Base-by-base conservation (phyloP, 129 eudicot genomes). In the Scalesia atractyloides region DNA sequence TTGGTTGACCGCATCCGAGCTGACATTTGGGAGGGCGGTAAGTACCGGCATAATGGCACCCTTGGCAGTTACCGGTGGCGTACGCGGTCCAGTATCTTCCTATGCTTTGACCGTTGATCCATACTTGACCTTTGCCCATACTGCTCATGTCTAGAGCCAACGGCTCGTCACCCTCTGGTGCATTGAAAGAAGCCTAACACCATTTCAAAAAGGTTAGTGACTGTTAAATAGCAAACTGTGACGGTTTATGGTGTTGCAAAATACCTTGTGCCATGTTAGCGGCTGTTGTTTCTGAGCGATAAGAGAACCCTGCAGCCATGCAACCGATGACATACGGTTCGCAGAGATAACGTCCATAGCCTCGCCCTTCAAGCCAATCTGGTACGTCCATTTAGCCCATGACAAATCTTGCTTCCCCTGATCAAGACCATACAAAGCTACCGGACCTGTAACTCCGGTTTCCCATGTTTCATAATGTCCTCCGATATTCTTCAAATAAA, bases 101-200 rank as follows among this genome's bases (percentile, higher is more conserved):
- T 12, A 94, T 84, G 65, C 97, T 90, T 73, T 90, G 87, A 18
- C 98, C 97, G 54, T 94, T 94, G 64, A 94, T 82, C 97, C 97
- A 94, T 10, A 90, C 90, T 77, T 94, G 90, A 71, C 98, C 98
- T 80, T 94, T 94, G n/a, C 98, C 98, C 98, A 94, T 94, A 72
- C 97, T 94, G 49, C 74, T 85, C 96, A 90, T 87, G 82, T 94
- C 97, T 58, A 90, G 68, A 20, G 90, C 96, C 72, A 90, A 73
- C 3, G 96, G 93, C 33, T 90, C 93, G 22, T 83, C 83, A 57
- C 91, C 96, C 22, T 22, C 73, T 4, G 96, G 96, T 48, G 86
- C 84, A 44, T 73, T 70, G 51, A 90, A 89, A 24, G 86, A 65
- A n/a, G 92, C 70, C 96, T 89, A 84, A 68, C 68, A 76, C 24